Base-by-base conservation (phyloP, 768 basidiomycete genomes). In the Mycena crocata region DNA sequence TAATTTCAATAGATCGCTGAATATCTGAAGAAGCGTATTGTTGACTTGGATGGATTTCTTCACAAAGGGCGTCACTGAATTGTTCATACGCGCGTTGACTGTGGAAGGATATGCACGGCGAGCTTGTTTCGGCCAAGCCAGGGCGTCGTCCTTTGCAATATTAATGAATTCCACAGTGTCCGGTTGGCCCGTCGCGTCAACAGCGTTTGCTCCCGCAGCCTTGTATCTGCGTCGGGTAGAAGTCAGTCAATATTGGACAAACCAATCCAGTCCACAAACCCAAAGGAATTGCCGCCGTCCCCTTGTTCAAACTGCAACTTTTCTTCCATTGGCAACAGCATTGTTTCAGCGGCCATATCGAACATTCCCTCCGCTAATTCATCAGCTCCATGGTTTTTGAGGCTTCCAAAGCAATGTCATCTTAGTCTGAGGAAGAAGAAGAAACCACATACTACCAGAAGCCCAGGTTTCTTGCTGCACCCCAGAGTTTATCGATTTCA, bases 91-190 rank as follows among this genome's bases (percentile, higher is more conserved):
- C 3, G 79, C 80, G 39, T 84, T 79, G 28, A 87, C 85, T 0
- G 86, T 82, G 0, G 74, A 72, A 0, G 90, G 91, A 71, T 93
- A 93, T 0, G 82, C 80, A 26, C 89, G 83, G 26, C 87, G 84
- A 7, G 80, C 82, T 24, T 83, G 77, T 0, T 74, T 67, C 0
- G 91, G 91, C 79, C 84, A 91, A 0, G 87, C 84, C 0, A 92
- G 73, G 0, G 83, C 89, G 68, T 93, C 91, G 71, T 93, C 90
- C 72, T 90, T 90, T 0, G 90, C 80, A 34, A 92, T 75, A 70
- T 91, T 91, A 63, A 92, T 80, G 74, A 90, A 91, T 71, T 92
- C 89, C 4, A 84, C 81, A 0, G 82, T 83, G 71, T 92, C 90
- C 21, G 75, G 70, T 50, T 82, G 82, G 42, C 90, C 91, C 14